Percentiles rank a stretch among this genome's conserved stretches.
These are phyloP conservation scores for Aspergillus sp. DNA, from an alignment of 2,329 filamentous ascomycete species.

Conservation along the genomic window DNA sequence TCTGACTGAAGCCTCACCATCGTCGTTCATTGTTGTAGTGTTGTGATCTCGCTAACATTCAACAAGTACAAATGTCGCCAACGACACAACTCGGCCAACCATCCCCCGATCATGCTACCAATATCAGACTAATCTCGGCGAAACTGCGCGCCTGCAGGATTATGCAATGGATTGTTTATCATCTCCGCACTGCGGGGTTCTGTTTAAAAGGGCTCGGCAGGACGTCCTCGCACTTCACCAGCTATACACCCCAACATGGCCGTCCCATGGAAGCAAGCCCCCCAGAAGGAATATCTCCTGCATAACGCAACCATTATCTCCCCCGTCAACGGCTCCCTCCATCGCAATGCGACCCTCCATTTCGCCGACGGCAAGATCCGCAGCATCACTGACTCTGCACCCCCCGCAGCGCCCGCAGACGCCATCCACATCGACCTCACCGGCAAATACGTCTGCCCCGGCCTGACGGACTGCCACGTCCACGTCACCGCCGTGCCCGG, in stretches of 20 bases:
- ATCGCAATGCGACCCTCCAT: neutral
- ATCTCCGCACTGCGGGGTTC: no score
- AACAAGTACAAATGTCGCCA: no score
- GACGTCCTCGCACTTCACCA: neutral
- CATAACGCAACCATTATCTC: neutral
- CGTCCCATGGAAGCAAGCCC: neutral
- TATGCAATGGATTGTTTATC: no score
- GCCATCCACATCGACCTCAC: constrained; percentile 35
- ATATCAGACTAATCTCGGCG: no score
- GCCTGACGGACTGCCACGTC: constrained; percentile 53
- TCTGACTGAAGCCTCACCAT: no score
- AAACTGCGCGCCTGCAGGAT: no score
- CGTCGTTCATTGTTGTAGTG: no score
- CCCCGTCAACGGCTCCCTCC: neutral
- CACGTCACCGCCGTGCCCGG: constrained; percentile 49
- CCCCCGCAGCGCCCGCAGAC: neutral
- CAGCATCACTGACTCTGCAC: neutral
- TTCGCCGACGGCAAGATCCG: neutral
- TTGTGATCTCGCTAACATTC: no score
- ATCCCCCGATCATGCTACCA: no score
- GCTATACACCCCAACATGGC: neutral
- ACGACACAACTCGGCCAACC: no score
- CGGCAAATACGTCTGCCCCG: constrained; percentile 49
- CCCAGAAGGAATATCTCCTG: neutral
- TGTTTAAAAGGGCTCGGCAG: neutral